Conservation (phyloP, 1,139 yeast genomes). For the Eremothecium sinecaudum region DNA sequence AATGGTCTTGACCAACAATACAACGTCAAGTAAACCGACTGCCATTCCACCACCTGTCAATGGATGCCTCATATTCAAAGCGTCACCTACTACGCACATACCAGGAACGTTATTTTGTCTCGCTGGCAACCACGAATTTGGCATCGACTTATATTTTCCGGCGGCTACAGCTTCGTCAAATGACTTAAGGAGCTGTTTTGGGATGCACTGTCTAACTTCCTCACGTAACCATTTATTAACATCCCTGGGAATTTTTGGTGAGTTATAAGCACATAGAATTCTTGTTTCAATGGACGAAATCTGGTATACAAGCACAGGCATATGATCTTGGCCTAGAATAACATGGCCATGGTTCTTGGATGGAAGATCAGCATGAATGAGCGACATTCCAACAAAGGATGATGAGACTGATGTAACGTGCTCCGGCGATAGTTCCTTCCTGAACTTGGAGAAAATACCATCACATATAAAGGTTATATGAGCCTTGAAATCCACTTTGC, state of each 20-base stretch:
- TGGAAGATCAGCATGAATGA: conserved; percentile 66
- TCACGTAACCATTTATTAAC: conserved; percentile 50
- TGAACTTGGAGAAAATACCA: conserved; percentile 89
- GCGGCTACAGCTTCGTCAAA: conserved; percentile 47
- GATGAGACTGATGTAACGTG: conserved; percentile 64
- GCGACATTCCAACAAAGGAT: conserved; percentile 76
- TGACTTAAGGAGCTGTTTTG: conserved; percentile 54
- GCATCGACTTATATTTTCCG: conserved; percentile 72
- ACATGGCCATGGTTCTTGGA: conserved; percentile 79
- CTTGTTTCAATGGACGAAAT: conserved; percentile 77
- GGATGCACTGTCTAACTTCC: conserved; percentile 61
- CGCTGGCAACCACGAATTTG: conserved; percentile 86
- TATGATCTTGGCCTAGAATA: conserved; percentile 64
- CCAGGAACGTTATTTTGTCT: conserved; percentile 58
- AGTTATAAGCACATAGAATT: conserved; percentile 79
- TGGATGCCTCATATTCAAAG: conserved; percentile 96
- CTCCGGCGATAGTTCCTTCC: conserved; percentile 55
- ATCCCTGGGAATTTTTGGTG: conserved; percentile 64
- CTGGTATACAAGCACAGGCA: conserved; percentile 84
- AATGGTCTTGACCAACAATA: conserved; percentile 41
- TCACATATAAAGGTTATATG: conserved; percentile 75
- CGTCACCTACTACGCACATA: conserved; percentile 81
- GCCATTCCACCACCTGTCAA: conserved; percentile 99
- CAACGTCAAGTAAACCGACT: conserved; percentile 87
- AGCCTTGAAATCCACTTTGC: conserved; percentile 39